A percentile compares a stretch with the other conserved stretches of the same genome.
These are phyloP conservation scores for Cavenderia fasciculata DNA, from an alignment of 78 protist species.

Conservation along the genomic window DNA sequence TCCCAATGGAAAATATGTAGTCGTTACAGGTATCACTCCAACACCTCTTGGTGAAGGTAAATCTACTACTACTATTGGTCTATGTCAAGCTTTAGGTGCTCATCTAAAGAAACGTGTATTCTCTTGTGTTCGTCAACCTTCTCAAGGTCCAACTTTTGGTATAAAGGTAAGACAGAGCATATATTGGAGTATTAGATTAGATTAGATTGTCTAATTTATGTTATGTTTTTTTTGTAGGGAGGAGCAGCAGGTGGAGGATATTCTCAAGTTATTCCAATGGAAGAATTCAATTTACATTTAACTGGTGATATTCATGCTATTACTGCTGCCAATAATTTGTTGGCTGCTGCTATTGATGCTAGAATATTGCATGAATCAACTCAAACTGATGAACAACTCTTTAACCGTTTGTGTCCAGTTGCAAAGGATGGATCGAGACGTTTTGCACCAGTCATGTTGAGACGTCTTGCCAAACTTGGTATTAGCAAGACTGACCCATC, in stretches of 20 bases:
- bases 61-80: slow-evolving; percentile 97
- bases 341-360: slow-evolving; percentile 98
- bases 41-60: slow-evolving; percentile 99
- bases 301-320: slow-evolving; percentile 99
- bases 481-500: slow-evolving; percentile 88
- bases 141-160: slow-evolving; percentile 98
- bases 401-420: slow-evolving; percentile 86
- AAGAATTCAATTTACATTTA: slow-evolving; percentile 96
- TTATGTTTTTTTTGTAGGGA: slow-evolving; percentile 13
- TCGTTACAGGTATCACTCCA: slow-evolving; percentile 96
- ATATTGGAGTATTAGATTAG: not conserved
- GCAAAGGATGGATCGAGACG: slow-evolving; percentile 62
- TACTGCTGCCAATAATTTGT: slow-evolving; percentile 98
- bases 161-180: slow-evolving; percentile 78
- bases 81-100: slow-evolving; percentile 97
- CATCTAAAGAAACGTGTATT: slow-evolving; percentile 85
- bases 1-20: slow-evolving; percentile 93
- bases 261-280: slow-evolving; percentile 97
- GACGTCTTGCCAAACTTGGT: slow-evolving; percentile 91
- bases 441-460: slow-evolving; percentile 89
- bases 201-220: not conserved
- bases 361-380: slow-evolving; percentile 95
- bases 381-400: slow-evolving; percentile 87
- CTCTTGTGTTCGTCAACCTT: slow-evolving; percentile 97
- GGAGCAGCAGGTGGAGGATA: slow-evolving; percentile 98